A percentile compares a stretch with the other conserved stretches of the same genome.
These are phyloP conservation scores for Phytopythium litorale DNA, from an alignment of 352 stramenopile genomes.

Conservation along the genomic window DNA sequence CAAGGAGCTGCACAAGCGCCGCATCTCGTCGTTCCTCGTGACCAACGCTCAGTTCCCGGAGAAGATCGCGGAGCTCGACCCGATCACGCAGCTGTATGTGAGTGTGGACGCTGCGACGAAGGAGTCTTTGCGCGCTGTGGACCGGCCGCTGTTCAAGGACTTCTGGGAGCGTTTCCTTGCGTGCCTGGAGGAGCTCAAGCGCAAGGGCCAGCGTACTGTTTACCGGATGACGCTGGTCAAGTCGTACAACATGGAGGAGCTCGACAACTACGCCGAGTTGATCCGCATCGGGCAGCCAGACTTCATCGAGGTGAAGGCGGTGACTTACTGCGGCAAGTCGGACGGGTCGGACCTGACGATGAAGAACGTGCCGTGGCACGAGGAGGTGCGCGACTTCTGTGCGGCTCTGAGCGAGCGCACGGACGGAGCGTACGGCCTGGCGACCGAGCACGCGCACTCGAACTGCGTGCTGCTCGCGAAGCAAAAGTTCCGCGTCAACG, in stretches of 20 bases:
- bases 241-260: constrained; percentile 96
- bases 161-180: constrained; percentile 95
- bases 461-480: constrained; percentile 95
- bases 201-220: constrained; percentile 95
- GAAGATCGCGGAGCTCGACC: constrained; percentile 92
- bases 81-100: constrained; percentile 99
- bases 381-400: constrained; percentile 94
- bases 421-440: constrained; percentile 90
- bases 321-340: constrained; percentile 98
- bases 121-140: constrained; percentile 94
- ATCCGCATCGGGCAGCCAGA: constrained; percentile 90
- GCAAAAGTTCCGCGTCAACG: constrained; percentile 85
- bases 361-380: constrained; percentile 97
- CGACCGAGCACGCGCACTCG: constrained; percentile 95
- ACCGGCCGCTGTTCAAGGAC: constrained; percentile 96
- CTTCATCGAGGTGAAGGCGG: constrained; percentile 96
- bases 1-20: constrained; percentile 91
- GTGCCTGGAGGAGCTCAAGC: constrained; percentile 90
- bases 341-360: constrained; percentile 98
- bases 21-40: constrained; percentile 98
- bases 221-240: constrained; percentile 98
- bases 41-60: constrained; percentile 99
- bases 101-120: constrained; percentile 97
- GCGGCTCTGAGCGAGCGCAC: constrained; percentile 73
- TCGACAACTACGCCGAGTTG: constrained; percentile 94